A percentile compares a stretch with the other conserved stretches of the same genome.
Conservation (phyloP, 2,329 filamentous ascomycete species). For the Fusarium sororula region DNA sequence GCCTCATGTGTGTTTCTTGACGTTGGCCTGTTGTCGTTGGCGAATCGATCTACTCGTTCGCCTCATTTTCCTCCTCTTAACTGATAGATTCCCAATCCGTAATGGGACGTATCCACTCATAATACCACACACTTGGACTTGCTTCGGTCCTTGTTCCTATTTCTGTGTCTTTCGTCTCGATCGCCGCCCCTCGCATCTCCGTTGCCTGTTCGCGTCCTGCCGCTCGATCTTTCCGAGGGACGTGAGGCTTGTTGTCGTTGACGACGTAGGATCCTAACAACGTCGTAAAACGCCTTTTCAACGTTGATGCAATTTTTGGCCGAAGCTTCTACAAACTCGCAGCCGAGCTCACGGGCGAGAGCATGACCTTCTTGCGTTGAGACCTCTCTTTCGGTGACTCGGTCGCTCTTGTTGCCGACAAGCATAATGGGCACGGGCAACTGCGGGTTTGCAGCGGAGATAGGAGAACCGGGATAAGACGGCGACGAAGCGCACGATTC, state of each 20-base stretch:
- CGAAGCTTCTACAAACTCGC: slow-evolving; percentile 96
- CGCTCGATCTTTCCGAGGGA: slow-evolving; percentile 47
- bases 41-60: slow-evolving; percentile 20
- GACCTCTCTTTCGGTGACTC: slow-evolving; percentile 94
- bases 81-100: neutral
- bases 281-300: slow-evolving; percentile 98
- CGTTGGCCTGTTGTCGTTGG: slow-evolving; percentile 26
- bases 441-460: slow-evolving; percentile 66
- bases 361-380: slow-evolving; percentile 96
- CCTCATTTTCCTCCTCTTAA: slow-evolving; percentile 32
- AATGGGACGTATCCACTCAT: slow-evolving; percentile 43
- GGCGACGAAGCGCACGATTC: slow-evolving; percentile 83
- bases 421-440: slow-evolving; percentile 93
- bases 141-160: slow-evolving; percentile 48
- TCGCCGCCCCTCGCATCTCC: slow-evolving; percentile 48
- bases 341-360: slow-evolving; percentile 88
- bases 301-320: slow-evolving; percentile 99
- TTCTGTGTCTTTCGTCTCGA: slow-evolving; percentile 47
- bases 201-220: slow-evolving; percentile 52
- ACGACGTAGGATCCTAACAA: slow-evolving; percentile 87
- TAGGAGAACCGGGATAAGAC: slow-evolving; percentile 78
- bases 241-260: slow-evolving; percentile 72
- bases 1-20: slow-evolving; percentile 34
- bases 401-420: slow-evolving; percentile 97
- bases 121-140: slow-evolving; percentile 52